phyloP scores from a whole-genome alignment of 345 rosid species.

The Populus deltoides region DNA sequence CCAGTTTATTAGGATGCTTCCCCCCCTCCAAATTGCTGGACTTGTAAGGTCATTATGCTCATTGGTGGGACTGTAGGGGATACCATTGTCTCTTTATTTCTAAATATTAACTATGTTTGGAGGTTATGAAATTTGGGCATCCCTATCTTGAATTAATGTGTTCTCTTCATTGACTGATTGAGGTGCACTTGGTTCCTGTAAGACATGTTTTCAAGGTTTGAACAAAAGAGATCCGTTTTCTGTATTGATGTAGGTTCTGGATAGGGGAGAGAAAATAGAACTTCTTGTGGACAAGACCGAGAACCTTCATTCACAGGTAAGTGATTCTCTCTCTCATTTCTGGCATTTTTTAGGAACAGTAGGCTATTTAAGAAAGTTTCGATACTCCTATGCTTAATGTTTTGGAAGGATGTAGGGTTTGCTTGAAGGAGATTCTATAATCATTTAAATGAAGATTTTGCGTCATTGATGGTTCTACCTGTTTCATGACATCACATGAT shows the following conservation, averaged over 20 bases:
- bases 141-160: background rate
- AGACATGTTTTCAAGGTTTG: background rate
- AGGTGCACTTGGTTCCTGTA: background rate
- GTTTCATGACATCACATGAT: background rate
- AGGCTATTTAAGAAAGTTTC: background rate
- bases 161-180: background rate
- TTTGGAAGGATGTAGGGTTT: background rate
- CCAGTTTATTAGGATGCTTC: background rate
- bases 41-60: background rate
- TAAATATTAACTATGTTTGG: background rate
- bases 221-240: background rate
- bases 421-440: background rate
- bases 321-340: background rate
- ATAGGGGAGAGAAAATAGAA: conserved; percentile 47
- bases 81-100: background rate
- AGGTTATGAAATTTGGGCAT: background rate
- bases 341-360: background rate
- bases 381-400: background rate
- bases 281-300: conserved; percentile 45
- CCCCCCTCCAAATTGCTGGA: background rate
- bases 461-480: background rate
- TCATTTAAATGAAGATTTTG: background rate
- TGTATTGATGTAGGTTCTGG: conserved; percentile 31
- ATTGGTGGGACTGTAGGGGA: background rate
- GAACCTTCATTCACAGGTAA: conserved; percentile 41